phyloP scores from a whole-genome alignment of 2,329 filamentous ascomycete genomes.

The Microdochium bolleyi region DNA sequence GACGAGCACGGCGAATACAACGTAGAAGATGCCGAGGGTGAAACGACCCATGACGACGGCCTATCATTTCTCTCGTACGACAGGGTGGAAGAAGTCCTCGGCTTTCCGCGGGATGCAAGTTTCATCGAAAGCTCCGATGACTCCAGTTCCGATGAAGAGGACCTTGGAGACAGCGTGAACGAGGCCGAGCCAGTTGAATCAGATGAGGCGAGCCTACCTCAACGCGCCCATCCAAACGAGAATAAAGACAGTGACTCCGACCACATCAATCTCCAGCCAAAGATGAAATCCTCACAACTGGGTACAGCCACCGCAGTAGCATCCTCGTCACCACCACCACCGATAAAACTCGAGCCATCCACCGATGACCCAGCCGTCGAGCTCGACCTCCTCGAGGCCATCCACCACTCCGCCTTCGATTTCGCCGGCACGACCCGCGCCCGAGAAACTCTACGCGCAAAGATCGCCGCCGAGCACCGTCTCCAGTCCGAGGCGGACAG shows the following conservation, averaged over 20 bases:
- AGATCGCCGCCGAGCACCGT: conserved; percentile 14
- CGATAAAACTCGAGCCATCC: not conserved
- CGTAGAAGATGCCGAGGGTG: not conserved
- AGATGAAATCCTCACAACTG: not conserved
- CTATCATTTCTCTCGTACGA: not conserved
- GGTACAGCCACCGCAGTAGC: too few relatives aligned
- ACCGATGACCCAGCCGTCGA: conserved; percentile 3
- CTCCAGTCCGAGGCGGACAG: conserved; percentile 14
- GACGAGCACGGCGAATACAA: too few relatives aligned
- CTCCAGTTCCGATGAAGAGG: not conserved
- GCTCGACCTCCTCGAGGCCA: conserved; percentile 13
- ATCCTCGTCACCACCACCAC: not conserved
- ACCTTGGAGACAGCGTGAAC: not conserved
- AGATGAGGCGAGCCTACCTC: too few relatives aligned
- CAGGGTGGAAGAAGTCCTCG: not conserved
- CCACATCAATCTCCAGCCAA: not conserved
- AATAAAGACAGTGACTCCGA: not conserved
- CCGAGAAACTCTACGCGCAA: conserved; percentile 7
- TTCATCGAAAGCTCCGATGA: not conserved
- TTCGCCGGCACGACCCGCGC: conserved; percentile 7
- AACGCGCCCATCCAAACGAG: too few relatives aligned
- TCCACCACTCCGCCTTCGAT: conserved; percentile 9
- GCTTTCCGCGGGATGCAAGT: not conserved
- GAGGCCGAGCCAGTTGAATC: not conserved
- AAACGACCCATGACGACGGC: not conserved